These are phyloP conservation scores for Hymenotorrendiella dingleyae DNA, from an alignment of 2,329 filamentous ascomycete species.

Conservation along the genomic window DNA sequence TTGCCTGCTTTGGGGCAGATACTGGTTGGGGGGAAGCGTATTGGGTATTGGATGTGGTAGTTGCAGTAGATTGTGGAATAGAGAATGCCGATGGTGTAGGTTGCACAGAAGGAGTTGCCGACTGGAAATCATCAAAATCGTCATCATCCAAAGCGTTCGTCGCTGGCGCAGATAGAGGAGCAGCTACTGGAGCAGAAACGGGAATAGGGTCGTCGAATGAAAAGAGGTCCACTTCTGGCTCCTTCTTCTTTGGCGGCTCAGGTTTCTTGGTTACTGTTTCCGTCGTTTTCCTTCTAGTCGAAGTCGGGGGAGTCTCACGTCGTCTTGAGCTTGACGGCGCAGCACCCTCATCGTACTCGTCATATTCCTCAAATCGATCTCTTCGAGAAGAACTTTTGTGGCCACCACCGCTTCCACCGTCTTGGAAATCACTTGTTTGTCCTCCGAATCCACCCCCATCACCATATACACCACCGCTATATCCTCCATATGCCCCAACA, in stretches of 20 bases:
- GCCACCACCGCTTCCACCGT: slow-evolving; percentile 35
- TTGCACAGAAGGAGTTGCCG: slow-evolving; percentile 56
- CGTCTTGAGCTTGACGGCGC: slow-evolving; percentile 41
- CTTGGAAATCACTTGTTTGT: slow-evolving; percentile 64
- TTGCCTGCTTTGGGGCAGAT: slow-evolving; percentile 73
- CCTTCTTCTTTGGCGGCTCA: slow-evolving; percentile 71
- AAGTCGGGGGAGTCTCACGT: slow-evolving; percentile 23
- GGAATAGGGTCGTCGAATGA: slow-evolving; percentile 76
- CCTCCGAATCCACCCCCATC: slow-evolving; percentile 92
- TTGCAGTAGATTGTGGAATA: slow-evolving; percentile 41
- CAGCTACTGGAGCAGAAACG: slow-evolving; percentile 37
- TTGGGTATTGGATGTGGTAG: slow-evolving; percentile 55
- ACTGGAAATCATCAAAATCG: slow-evolving; percentile 97
- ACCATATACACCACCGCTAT: slow-evolving; percentile 76
- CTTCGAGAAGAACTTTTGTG: slow-evolving; percentile 37
- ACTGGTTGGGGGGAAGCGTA: slow-evolving; percentile 81
- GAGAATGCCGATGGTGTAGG: slow-evolving; percentile 38
- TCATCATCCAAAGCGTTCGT: slow-evolving; percentile 64
- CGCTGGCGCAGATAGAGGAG: slow-evolving; percentile 37
- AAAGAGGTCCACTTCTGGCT: slow-evolving; percentile 87
- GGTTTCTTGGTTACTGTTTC: slow-evolving; percentile 53
- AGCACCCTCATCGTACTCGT: slow-evolving; percentile 83
- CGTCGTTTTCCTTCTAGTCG: slow-evolving; percentile 35
- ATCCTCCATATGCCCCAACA: slow-evolving; percentile 50
- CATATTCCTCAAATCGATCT: slow-evolving; percentile 92